Evolutionary conservation across 192 early-diverging fungal genomes (phyloP), one percentile per base, ranked within the genome.

Genomic region (Mortierella hygrophila): DNA sequence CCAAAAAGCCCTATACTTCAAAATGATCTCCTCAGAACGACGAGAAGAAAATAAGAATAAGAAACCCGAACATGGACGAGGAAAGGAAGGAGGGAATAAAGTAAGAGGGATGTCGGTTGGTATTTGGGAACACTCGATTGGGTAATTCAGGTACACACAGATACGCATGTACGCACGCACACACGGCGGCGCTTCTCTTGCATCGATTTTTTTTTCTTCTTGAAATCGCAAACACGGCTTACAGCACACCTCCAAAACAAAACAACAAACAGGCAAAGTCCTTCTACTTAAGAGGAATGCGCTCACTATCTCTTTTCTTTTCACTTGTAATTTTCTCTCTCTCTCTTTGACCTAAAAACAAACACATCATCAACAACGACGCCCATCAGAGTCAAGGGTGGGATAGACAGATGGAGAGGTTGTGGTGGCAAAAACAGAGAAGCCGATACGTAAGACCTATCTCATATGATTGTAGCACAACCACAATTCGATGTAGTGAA

Each of bases 381-480:
- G 60, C 29, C 29, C 60, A 65, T 0, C n/a, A 29, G 9, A 26
- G 26, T 1, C 1, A 15, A 32, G 11, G 23, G n/a, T 11, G 8
- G n/a, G n/a, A 10, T 20, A 20, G 3, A 20, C 4, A 9, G 55
- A n/a, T 6, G 11, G 44, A 44, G 44, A 9, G 44, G 8, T 1
- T 10, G 26, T 65, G 29, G 29, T 65, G 29, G 29, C n/a, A 65
- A 32, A 35, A 65, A 65, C 60, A 65, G 60, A 65, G 11, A 65
- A 5, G 3, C 60, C 60, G 60, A 65, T 65, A 65, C 60, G 60
- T 65, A 32, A 32, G 26, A 29, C 26, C 26, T 23, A 29, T 65
- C 60, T 65, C 60, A 32, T 65, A 65, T 65, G 60, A 35, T 65
- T 65, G 60, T 65, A 65, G 29, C 29, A 65, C 60, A 65, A 65